Percentiles rank a stretch among this genome's conserved stretches.
Evolutionary conservation across 176 grass and related monocot genomes (phyloP).

Genomic region (Rhynchospora tenuis): DNA sequence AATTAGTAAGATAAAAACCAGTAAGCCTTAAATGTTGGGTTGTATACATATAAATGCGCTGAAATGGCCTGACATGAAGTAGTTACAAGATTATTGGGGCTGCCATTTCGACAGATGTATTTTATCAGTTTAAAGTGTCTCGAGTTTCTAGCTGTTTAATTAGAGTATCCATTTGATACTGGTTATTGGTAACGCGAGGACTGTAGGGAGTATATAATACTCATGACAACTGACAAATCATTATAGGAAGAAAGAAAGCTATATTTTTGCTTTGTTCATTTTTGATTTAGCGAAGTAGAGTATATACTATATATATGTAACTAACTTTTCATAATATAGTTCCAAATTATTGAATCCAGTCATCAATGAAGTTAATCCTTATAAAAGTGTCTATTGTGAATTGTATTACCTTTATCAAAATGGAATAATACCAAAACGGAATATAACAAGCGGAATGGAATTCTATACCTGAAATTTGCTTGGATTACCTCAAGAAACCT

Average conservation of each 20-base stretch:
- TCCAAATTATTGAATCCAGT: neutral
- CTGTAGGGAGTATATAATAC: neutral
- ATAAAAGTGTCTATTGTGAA: neutral
- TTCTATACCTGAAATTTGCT: neutral
- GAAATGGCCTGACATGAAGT: too few species aligned
- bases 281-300: neutral
- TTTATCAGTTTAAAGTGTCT: too few species aligned
- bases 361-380: neutral
- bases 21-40: too few species aligned
- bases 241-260: neutral
- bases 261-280: neutral
- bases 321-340: neutral
- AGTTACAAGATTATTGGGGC: too few species aligned
- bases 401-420: neutral
- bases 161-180: neutral
- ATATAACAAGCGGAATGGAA: neutral
- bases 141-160: too few species aligned
- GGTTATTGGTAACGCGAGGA: neutral
- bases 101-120: too few species aligned
- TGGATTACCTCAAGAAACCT: neutral
- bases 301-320: neutral
- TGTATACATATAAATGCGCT: too few species aligned
- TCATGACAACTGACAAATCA: neutral
- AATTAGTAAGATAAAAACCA: too few species aligned
- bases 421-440: neutral